Conservation (phyloP, 495 filamentous ascomycete genomes). For the Aspergillus nanangensis region DNA sequence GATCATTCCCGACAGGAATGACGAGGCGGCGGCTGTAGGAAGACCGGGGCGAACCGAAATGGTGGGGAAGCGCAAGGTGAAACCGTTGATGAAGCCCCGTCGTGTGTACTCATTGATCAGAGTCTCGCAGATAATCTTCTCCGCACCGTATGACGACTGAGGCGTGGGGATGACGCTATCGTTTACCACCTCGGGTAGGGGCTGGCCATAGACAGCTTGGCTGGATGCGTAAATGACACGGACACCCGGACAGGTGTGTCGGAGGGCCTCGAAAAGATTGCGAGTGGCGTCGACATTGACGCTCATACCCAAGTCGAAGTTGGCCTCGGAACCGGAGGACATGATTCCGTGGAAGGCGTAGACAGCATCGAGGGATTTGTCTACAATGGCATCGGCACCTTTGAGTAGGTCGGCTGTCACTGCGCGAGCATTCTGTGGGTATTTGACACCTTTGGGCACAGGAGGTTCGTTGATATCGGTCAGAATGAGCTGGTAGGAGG, state of each 20-base stretch:
- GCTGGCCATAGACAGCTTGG: constrained; percentile 54
- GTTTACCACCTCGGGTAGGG: constrained; percentile 43
- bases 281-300: constrained; percentile 70
- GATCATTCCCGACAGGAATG: constrained; percentile 67
- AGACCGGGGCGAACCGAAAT: constrained; percentile 66
- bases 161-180: constrained; percentile 61
- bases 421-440: constrained; percentile 49
- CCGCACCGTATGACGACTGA: constrained; percentile 65
- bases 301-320: constrained; percentile 64
- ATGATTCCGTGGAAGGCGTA: constrained; percentile 82
- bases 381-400: constrained; percentile 45
- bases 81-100: constrained; percentile 58
- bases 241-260: constrained; percentile 50
- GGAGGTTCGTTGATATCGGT: constrained; percentile 58
- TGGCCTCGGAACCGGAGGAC: constrained; percentile 66
- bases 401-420: constrained; percentile 56
- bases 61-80: constrained; percentile 66
- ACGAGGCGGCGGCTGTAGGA: constrained; percentile 64
- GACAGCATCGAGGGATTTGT: constrained; percentile 52
- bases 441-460: constrained; percentile 43
- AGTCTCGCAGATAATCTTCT: constrained; percentile 69
- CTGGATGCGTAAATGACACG: constrained; percentile 59
- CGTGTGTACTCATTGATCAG: constrained; percentile 70
- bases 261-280: constrained; percentile 54
- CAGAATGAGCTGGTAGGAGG: constrained; percentile 50